These are phyloP conservation scores for Cladosporium sp. DNA, from an alignment of 2,329 filamentous ascomycete species.

Conservation along the genomic window DNA sequence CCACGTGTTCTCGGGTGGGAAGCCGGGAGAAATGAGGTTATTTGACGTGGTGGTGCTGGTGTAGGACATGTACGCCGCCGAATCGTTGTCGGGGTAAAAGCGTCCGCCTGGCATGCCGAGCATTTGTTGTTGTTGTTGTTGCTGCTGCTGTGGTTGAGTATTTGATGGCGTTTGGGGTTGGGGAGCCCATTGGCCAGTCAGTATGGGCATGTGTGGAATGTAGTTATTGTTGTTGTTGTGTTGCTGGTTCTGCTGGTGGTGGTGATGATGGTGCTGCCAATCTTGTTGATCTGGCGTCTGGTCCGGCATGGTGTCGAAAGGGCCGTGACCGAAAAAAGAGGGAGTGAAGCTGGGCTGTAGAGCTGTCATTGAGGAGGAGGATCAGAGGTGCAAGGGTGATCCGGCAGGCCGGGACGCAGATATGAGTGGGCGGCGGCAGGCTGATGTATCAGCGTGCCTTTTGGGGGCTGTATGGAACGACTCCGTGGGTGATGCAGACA, in stretches of 20 bases:
- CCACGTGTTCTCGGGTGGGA: slow-evolving; percentile 23
- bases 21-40: slow-evolving; percentile 23
- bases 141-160: slow-evolving; percentile 16
- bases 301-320: slow-evolving; percentile 14
- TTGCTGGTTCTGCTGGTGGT: slow-evolving; percentile 10
- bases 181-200: slow-evolving; percentile 16
- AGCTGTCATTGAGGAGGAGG: slow-evolving; percentile 15
- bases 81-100: slow-evolving; percentile 23
- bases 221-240: slow-evolving; percentile 10
- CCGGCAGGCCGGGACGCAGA: slow-evolving; percentile 11
- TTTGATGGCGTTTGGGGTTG: slow-evolving; percentile 2
- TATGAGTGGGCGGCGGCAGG: slow-evolving; percentile 9
- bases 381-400: slow-evolving; percentile 9
- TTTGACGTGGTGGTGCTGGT: slow-evolving; percentile 17
- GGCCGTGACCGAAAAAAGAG: slow-evolving; percentile 11
- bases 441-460: slow-evolving; percentile 9
- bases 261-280: slow-evolving; percentile 13
- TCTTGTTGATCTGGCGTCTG: slow-evolving; percentile 13
- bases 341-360: slow-evolving; percentile 13
- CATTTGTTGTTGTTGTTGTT: slow-evolving; percentile 18
- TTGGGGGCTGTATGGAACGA: not conserved
- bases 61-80: slow-evolving; percentile 17
- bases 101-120: slow-evolving; percentile 26
- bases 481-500: not conserved
- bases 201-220: slow-evolving; percentile 12